phyloP scores from a whole-genome alignment of 129 eudicot genomes.

The Artemisia tridentata region DNA sequence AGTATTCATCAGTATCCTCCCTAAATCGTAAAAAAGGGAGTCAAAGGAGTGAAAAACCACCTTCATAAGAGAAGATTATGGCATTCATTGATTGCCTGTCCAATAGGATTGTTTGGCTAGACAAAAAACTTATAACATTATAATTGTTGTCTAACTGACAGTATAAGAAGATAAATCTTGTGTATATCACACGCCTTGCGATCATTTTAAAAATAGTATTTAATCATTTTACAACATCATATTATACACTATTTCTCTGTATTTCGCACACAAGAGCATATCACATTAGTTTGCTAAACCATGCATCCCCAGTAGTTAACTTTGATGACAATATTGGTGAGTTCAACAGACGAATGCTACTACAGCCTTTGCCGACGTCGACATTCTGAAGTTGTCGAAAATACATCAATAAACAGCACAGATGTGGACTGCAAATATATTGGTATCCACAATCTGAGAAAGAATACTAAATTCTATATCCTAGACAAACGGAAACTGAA shows the following conservation, averaged over 20 bases:
- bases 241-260: too few species aligned
- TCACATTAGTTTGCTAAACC: too few species aligned
- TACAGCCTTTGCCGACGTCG: not conserved
- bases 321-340: too few species aligned
- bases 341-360: not conserved
- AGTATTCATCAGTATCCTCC: not conserved
- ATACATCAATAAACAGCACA: not conserved
- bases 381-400: not conserved
- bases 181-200: not conserved
- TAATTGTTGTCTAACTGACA: not conserved
- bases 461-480: not conserved
- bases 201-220: too few species aligned
- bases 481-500: too few species aligned
- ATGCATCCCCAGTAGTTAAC: too few species aligned
- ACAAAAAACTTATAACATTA: not conserved
- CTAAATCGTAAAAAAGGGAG: not conserved
- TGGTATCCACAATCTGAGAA: not conserved
- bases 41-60: not conserved
- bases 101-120: not conserved
- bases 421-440: not conserved
- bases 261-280: too few species aligned
- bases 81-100: not conserved
- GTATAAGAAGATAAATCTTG: not conserved
- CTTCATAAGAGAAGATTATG: not conserved
- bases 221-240: too few species aligned